Evolutionary conservation across 805 yeast genomes (phyloP), one percentile per base, ranked within the genome.

Genomic region (Wickerhamomyces alni): DNA sequence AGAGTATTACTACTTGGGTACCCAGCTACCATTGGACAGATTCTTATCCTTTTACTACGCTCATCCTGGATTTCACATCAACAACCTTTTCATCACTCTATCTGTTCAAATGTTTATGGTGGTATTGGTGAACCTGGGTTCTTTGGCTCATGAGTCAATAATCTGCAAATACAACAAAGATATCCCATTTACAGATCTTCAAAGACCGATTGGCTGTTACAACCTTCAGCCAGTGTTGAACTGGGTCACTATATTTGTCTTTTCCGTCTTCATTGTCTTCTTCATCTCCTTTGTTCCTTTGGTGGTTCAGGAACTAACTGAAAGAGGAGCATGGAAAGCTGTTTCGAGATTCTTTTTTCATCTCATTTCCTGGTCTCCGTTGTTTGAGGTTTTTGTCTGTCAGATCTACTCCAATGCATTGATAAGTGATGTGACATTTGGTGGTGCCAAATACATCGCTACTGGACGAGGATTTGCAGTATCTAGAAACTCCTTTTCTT

Each of bases 401-500:
- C 96, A 89, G 61, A 82, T 89, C 8, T 91, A 91, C 58, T 85
- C 97, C 4, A 76, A 77, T 51, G 74, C 96, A 1, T 66, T 91
- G 50, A 63, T 77, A 35, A 75, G 77, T 37, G 93, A 89, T 60
- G 68, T 91, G 36, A 72, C 88, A 1, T 82, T 84, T 63, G 98
- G 98, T 4, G 95, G 95, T 35, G 98, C 98, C 1, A 73, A 79
- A 39, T 91, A 91, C 56, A 83, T 91, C 46, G 80, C 95, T 10
- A 87, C 97, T 2, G 98, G 98, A 2, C 69, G 98, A 63, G 95
- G 96, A 1, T 85, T 89, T 67, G 96, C 98, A 2, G 87, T 87
- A 17, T 74, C 88, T 3, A 74, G 98, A 52, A 63, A 77, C 22
- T 77, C 86, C 6, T 91, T 91, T 59, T 65, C 80, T 16, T 68